These are phyloP conservation scores for Cryptosporidium sp. DNA, from an alignment of 169 alveolate species.

Conservation along the genomic window DNA sequence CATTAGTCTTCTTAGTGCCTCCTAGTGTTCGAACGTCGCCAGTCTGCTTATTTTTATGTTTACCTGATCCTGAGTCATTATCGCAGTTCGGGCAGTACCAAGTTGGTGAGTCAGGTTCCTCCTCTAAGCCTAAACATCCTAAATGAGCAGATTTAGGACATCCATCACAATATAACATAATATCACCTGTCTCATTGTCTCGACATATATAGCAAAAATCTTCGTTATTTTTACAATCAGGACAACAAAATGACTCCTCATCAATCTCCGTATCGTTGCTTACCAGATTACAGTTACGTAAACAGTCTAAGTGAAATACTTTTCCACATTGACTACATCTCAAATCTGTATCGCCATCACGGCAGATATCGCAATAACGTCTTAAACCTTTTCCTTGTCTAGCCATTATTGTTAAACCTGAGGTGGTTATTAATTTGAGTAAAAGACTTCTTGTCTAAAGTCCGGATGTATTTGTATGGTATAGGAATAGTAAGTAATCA, in stretches of 20 bases:
- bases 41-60: slow-evolving; percentile 86
- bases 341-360: slow-evolving; percentile 70
- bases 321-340: slow-evolving; percentile 67
- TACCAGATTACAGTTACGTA: slow-evolving; percentile 49
- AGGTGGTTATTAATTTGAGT: neutral
- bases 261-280: slow-evolving; percentile 77
- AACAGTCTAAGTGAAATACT: slow-evolving; percentile 63
- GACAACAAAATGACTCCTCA: slow-evolving; percentile 81
- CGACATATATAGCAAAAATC: slow-evolving; percentile 87
- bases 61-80: slow-evolving; percentile 76
- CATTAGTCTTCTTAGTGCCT: slow-evolving; percentile 80
- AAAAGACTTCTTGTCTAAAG: neutral
- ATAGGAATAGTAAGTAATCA: neutral
- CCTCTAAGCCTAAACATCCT: slow-evolving; percentile 85
- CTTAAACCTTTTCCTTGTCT: slow-evolving; percentile 63
- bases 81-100: slow-evolving; percentile 90
- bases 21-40: slow-evolving; percentile 83
- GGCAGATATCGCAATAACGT: slow-evolving; percentile 73
- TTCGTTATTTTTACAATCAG: slow-evolving; percentile 85
- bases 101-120: slow-evolving; percentile 88
- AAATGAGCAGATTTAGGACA: slow-evolving; percentile 91
- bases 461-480: neutral
- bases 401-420: slow-evolving; percentile 24
- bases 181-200: slow-evolving; percentile 83
- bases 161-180: slow-evolving; percentile 90